phyloP scores from a whole-genome alignment of 1,284 basidiomycete species.

The Ustilago cynodontis region DNA sequence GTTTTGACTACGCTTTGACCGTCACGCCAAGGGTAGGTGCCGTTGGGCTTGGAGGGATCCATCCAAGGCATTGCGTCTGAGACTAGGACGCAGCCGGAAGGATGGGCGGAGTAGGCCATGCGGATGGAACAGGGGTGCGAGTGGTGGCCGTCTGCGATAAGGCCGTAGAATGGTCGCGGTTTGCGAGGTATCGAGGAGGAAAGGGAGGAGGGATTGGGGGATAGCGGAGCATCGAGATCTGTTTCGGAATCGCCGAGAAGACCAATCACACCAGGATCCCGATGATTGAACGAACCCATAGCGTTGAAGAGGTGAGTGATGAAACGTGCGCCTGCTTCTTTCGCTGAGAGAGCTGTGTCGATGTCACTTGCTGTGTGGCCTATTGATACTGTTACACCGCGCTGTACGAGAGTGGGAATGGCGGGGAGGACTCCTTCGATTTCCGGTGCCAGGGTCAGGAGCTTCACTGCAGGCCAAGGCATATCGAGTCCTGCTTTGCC shows the following conservation, averaged over 20 bases:
- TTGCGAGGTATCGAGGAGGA: background rate
- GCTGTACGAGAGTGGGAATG: constrained; percentile 75
- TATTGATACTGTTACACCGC: constrained; percentile 83
- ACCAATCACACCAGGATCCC: constrained; percentile 77
- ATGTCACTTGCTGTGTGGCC: constrained; percentile 83
- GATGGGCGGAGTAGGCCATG: constrained; percentile 83
- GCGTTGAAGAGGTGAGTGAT: constrained; percentile 94
- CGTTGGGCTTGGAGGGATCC: constrained; percentile 85
- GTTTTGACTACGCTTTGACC: constrained; percentile 82
- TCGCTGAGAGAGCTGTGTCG: constrained; percentile 78
- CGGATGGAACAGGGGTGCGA: constrained; percentile 89
- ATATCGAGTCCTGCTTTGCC: constrained; percentile 72
- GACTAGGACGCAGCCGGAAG: constrained; percentile 85
- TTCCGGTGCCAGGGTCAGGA: constrained; percentile 89
- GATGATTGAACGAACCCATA: constrained; percentile 86
- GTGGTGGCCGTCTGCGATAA: constrained; percentile 91
- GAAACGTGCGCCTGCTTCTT: constrained; percentile 79
- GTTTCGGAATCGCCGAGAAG: constrained; percentile 77
- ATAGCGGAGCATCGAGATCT: constrained; percentile 13
- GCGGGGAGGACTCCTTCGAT: constrained; percentile 82
- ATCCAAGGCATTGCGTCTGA: constrained; percentile 90
- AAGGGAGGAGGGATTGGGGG: background rate
- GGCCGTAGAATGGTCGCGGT: constrained; percentile 76
- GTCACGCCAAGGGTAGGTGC: constrained; percentile 87
- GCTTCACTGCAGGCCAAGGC: constrained; percentile 73